Conservation (phyloP, 192 early-diverging fungal genomes). For the Chytriomyces sp. region DNA sequence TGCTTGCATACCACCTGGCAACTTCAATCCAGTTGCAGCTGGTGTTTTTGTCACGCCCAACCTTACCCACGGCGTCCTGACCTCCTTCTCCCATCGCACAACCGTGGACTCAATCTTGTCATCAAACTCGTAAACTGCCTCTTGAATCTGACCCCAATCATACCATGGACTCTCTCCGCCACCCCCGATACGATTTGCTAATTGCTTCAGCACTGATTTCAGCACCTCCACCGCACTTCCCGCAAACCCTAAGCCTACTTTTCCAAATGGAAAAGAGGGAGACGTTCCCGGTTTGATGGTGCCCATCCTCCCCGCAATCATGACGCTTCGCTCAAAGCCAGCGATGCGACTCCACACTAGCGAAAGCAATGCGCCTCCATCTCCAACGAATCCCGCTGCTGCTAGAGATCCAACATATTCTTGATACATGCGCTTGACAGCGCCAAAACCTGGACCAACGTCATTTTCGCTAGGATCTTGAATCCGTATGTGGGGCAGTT, state of each 20-base stretch:
- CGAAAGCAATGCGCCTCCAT: neutral
- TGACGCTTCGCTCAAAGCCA: neutral
- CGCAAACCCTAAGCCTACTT: neutral
- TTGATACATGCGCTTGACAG: neutral
- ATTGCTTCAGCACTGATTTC: neutral
- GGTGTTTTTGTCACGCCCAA: neutral
- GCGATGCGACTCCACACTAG: neutral
- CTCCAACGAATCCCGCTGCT: neutral
- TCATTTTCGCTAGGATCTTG: neutral
- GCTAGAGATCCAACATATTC: neutral
- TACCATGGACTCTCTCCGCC: slow-evolving; percentile 9
- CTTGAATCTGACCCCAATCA: neutral
- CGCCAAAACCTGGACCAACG: neutral
- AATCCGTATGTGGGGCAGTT: slow-evolving; percentile 3
- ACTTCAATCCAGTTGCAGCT: neutral
- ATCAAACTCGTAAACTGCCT: slow-evolving; percentile 3
- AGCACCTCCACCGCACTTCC: neutral
- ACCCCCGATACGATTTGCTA: neutral
- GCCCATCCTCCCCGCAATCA: neutral
- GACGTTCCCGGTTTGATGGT: neutral
- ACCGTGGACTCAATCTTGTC: neutral
- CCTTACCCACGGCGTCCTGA: neutral
- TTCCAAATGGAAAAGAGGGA: neutral
- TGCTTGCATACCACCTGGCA: no score
- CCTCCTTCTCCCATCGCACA: neutral